A percentile compares a stretch with the other conserved stretches of the same genome.
Evolutionary conservation across 495 filamentous ascomycete genomes (phyloP).

Genomic region (Immersiella caudata): DNA sequence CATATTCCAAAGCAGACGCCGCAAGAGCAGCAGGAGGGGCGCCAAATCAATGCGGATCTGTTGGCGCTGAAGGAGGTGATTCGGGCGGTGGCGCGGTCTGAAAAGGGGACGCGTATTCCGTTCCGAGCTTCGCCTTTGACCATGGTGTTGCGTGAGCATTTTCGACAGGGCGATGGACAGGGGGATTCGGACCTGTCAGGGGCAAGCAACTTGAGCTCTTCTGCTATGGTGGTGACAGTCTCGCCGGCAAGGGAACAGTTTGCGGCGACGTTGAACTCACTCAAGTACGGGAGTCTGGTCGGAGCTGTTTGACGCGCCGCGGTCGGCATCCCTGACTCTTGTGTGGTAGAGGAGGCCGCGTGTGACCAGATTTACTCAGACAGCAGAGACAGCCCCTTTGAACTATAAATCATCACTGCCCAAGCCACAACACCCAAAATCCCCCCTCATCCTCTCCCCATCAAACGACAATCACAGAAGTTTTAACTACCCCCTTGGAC

Average conservation of each 20-base stretch:
- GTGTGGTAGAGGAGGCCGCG: too few species aligned
- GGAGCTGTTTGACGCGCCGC: too few species aligned
- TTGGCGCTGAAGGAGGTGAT: neutral
- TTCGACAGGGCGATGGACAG: neutral
- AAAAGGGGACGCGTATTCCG: neutral
- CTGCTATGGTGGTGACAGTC: neutral
- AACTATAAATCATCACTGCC: too few species aligned
- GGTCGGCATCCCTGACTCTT: too few species aligned
- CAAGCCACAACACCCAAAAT: too few species aligned
- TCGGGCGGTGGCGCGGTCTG: neutral
- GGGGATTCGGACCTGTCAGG: too few species aligned
- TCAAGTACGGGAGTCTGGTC: neutral
- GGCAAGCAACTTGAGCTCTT: too few species aligned
- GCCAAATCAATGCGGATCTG: neutral
- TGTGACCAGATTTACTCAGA: too few species aligned
- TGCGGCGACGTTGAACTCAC: neutral
- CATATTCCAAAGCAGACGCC: neutral
- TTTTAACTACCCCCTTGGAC: neutral
- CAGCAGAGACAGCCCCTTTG: too few species aligned
- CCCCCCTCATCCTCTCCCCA: too few species aligned
- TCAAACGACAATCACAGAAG: slow-evolving; percentile 5
- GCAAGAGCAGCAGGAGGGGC: neutral
- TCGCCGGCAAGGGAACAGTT: neutral
- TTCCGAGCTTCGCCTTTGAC: neutral
- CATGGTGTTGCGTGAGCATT: neutral